A percentile compares a stretch with the other conserved stretches of the same genome.
These are phyloP conservation scores for Phytophthora crassamura DNA, from an alignment of 352 stramenopile genomes.

Conservation along the genomic window DNA sequence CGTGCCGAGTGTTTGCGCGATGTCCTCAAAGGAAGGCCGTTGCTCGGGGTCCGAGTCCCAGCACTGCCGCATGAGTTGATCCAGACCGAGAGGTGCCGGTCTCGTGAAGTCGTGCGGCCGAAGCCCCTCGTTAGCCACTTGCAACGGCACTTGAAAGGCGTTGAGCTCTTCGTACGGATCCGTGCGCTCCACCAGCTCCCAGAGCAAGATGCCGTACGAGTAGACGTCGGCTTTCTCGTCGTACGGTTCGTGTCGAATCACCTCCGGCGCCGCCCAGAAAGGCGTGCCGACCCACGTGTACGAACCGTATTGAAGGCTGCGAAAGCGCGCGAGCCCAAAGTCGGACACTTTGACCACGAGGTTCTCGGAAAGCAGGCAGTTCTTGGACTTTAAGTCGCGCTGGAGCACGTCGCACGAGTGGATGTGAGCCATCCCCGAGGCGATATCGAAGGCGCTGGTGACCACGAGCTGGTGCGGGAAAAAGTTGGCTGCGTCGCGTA, in stretches of 20 bases:
- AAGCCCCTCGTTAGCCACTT: conserved; percentile 75
- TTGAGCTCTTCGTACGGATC: conserved; percentile 81
- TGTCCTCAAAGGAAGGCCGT: conserved; percentile 66
- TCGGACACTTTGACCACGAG: conserved; percentile 80
- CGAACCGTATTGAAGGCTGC: conserved; percentile 39
- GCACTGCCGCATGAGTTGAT: conserved; percentile 79
- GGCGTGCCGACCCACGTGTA: conserved; percentile 84
- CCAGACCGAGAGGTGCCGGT: conserved; percentile 59
- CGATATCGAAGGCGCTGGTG: conserved; percentile 70
- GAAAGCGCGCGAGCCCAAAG: conserved; percentile 77
- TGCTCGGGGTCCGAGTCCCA: conserved; percentile 77
- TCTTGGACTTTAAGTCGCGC: conserved; percentile 83
- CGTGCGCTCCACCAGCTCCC: conserved; percentile 77
- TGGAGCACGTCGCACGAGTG: conserved; percentile 67
- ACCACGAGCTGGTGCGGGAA: conserved; percentile 68
- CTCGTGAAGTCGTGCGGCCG: conserved; percentile 57
- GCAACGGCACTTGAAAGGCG: conserved; percentile 75
- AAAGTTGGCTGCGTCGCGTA: conserved; percentile 79
- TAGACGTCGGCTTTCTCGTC: conserved; percentile 85
- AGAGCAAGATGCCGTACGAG: conserved; percentile 76
- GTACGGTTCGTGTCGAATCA: conserved; percentile 81
- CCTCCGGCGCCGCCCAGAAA: conserved; percentile 80
- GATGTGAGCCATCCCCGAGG: conserved; percentile 68
- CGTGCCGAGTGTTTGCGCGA: conserved; percentile 63
- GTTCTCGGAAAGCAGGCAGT: conserved; percentile 79